A percentile compares a stretch with the other conserved stretches of the same genome.
Evolutionary conservation across 2,329 filamentous ascomycete genomes (phyloP).

Genomic region (Leptographium procerum): DNA sequence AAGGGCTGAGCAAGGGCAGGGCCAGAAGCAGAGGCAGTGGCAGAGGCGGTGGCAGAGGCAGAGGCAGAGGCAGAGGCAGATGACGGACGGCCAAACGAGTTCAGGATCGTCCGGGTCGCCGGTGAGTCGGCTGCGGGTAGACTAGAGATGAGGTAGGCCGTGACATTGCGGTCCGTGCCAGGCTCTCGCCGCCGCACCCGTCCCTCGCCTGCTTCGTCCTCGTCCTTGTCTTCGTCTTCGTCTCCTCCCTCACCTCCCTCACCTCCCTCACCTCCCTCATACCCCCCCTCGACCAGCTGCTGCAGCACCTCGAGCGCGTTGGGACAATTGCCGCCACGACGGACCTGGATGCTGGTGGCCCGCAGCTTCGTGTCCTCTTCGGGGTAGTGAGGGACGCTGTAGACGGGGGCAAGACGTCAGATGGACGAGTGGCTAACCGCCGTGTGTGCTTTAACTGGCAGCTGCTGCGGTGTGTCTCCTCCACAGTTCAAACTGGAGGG

Average conservation of each 20-base stretch:
- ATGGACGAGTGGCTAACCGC: too few relatives aligned
- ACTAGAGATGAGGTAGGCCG: constrained; percentile 34
- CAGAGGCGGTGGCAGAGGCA: too few relatives aligned
- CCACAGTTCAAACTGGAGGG: too few relatives aligned
- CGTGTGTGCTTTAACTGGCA: too few relatives aligned
- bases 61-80: too few relatives aligned
- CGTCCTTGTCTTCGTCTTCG: not conserved
- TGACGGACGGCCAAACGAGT: constrained; percentile 36
- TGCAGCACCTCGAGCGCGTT: constrained; percentile 62
- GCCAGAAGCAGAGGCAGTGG: not conserved
- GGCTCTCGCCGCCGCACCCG: too few relatives aligned
- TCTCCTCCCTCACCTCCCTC: not conserved
- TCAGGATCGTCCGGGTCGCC: constrained; percentile 38
- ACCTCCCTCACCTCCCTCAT: too few relatives aligned
- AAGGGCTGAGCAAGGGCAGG: not conserved
- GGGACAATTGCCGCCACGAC: constrained; percentile 62
- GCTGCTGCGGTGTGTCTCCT: too few relatives aligned
- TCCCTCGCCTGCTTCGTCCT: not conserved
- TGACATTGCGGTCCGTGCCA: constrained; percentile 14
- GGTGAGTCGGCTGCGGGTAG: constrained; percentile 42
- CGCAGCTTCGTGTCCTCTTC: constrained; percentile 62
- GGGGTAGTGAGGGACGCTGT: constrained; percentile 56
- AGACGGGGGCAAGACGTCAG: not conserved
- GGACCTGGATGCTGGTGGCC: constrained; percentile 43
- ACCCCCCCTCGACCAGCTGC: constrained; percentile 38